These are phyloP conservation scores for Rhodotorula glutinis DNA, from an alignment of 1,284 basidiomycete genomes.

Conservation along the genomic window DNA sequence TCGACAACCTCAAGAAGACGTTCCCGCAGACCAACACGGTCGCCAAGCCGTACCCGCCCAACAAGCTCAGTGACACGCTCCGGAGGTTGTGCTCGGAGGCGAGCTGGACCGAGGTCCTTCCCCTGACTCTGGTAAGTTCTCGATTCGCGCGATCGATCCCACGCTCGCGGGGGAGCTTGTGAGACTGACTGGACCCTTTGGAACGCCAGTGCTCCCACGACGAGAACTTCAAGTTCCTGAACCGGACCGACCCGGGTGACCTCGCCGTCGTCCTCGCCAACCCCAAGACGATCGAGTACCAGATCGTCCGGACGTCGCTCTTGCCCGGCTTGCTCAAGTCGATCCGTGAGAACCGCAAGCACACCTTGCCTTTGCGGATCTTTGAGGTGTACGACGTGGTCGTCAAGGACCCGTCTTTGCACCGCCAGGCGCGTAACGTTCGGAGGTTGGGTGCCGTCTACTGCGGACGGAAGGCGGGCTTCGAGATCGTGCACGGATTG, in stretches of 20 bases:
- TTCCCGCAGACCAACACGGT: slow-evolving; percentile 96
- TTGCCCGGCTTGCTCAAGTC: slow-evolving; percentile 95
- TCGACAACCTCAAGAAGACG: slow-evolving; percentile 88
- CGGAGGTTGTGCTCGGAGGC: slow-evolving; percentile 87
- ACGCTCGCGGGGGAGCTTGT: too few species aligned
- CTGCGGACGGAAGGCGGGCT: slow-evolving; percentile 89
- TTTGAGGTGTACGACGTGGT: slow-evolving; percentile 95
- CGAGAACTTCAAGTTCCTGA: slow-evolving; percentile 93
- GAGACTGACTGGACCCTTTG: neutral
- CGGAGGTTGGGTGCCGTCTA: slow-evolving; percentile 85
- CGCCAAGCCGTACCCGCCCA: slow-evolving; percentile 84
- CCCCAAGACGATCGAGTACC: slow-evolving; percentile 96
- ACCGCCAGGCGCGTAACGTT: slow-evolving; percentile 83
- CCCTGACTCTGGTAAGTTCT: slow-evolving; percentile 76
- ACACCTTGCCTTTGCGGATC: slow-evolving; percentile 84
- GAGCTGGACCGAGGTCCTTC: slow-evolving; percentile 93
- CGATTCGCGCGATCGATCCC: too few species aligned
- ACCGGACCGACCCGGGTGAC: slow-evolving; percentile 74
- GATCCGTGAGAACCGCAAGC: slow-evolving; percentile 90
- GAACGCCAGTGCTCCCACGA: slow-evolving; percentile 82
- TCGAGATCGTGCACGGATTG: slow-evolving; percentile 94
- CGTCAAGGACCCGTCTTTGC: slow-evolving; percentile 72
- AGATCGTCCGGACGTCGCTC: slow-evolving; percentile 93
- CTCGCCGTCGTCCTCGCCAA: slow-evolving; percentile 88
- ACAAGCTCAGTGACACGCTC: slow-evolving; percentile 84